Evolutionary conservation across 495 filamentous ascomycete species (phyloP).

Genomic region (Platismatia glauca): DNA sequence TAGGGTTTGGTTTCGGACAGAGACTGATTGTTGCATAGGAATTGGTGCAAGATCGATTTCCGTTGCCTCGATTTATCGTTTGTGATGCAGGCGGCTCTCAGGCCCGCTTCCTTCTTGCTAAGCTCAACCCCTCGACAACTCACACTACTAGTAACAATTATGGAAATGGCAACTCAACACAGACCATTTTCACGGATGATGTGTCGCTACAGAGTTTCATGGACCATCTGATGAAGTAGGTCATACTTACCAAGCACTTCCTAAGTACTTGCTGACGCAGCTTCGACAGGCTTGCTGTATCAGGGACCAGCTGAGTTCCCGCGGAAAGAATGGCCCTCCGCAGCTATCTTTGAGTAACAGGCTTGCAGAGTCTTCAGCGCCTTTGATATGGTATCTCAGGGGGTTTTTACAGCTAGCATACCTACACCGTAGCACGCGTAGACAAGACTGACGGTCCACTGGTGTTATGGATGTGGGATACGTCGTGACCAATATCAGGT

Average conservation of each 20-base stretch:
- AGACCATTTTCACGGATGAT: slow-evolving; percentile 99
- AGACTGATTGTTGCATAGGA: slow-evolving; percentile 49
- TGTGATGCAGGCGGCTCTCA: slow-evolving; percentile 98
- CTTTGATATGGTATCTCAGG: background rate
- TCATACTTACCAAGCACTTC: slow-evolving; percentile 12
- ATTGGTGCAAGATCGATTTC: slow-evolving; percentile 94
- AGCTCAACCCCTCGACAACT: slow-evolving; percentile 97
- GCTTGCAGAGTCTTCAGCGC: background rate
- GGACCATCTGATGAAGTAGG: slow-evolving; percentile 99
- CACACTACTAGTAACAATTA: slow-evolving; percentile 80
- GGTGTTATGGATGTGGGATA: background rate
- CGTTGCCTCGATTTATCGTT: slow-evolving; percentile 94
- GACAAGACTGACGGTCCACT: background rate
- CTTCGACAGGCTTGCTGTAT: slow-evolving; percentile 49
- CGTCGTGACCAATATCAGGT: background rate
- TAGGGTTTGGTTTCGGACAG: background rate
- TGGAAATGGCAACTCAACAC: slow-evolving; percentile 84
- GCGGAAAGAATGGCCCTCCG: background rate
- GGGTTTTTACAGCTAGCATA: background rate
- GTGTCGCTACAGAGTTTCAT: slow-evolving; percentile 98
- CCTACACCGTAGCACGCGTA: background rate
- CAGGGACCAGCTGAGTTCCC: slow-evolving; percentile 45
- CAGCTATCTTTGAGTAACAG: background rate
- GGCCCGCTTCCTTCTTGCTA: slow-evolving; percentile 92
- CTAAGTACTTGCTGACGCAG: slow-evolving; percentile 28